Base-by-base conservation (phyloP, 2,329 filamentous ascomycete species). In the Neoscytalidium dimidiatum region DNA sequence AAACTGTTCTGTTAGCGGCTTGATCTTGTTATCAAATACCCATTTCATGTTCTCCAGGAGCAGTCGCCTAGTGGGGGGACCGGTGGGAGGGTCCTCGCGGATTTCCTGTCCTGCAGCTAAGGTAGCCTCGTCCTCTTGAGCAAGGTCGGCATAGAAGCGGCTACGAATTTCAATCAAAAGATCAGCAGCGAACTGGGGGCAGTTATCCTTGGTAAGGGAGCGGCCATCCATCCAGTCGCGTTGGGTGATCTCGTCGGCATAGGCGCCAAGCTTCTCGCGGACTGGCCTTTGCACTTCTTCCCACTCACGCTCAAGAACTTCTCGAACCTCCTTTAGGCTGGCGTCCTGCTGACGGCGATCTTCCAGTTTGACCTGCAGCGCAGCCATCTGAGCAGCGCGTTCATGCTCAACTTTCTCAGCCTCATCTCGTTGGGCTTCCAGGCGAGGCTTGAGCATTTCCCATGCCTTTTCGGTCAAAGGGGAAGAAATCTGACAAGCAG, bases 1-100 rank as follows among this genome's bases (percentile, higher is more conserved):
- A 69, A 84, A 83, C 51, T 81, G 78, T 67, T 92, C 89, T 2
- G 89, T 92, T 62, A 87, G 78, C 26, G 87, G 86, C 71, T 88
- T 91, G 73, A 95, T 83, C 74, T 92, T 93, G 69, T 86, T 86
- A 71, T 94, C 91, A 74, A 91, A 94, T 31, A 94, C 81, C 87
- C 90, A 94, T 76, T 91, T 94, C 91, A 95, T 93, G 72, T 94
- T 92, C 73, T 94, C 91, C 69, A 95, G 78, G 1, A 89, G 90
- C 61, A 94, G 80, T 72, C 84, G 88, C 73, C 86, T 83, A 28
- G 83, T 86, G 69, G 82, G 85, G 6, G 85, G 82, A 0, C 83
- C 85, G 67, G 84, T 79, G 46, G 65, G 78, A 7, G 83, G 82
- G 67, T 89, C 86, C 9, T 73, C 63, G 29, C 48, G 62, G 52